phyloP scores from a whole-genome alignment of 257 asterid genomes.

The Orobanche coerulescens region DNA sequence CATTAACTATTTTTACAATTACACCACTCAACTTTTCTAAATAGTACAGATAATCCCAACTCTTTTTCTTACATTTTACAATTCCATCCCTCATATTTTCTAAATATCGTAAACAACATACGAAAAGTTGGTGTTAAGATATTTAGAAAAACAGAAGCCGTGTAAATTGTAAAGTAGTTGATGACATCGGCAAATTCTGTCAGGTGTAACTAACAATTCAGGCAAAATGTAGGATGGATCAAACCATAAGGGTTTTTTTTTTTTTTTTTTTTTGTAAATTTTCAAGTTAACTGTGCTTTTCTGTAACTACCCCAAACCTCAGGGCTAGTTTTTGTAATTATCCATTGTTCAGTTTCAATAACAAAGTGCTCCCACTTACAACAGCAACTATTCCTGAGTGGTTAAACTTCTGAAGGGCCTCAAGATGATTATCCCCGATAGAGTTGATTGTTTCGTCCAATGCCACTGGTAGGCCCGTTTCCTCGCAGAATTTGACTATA shows the following conservation, averaged over 20 bases:
- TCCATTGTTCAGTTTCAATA: neutral
- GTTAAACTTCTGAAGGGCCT: conserved; percentile 52
- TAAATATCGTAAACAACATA: neutral
- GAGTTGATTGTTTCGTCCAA: conserved; percentile 79
- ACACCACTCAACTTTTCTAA: neutral
- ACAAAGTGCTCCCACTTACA: conserved; percentile 37
- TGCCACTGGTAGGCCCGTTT: conserved; percentile 87
- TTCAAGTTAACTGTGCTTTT: no score
- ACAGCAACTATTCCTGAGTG: conserved; percentile 73
- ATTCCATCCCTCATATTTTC: no score
- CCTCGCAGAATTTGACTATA: conserved; percentile 70
- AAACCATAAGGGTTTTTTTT: no score
- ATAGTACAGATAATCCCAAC: neutral
- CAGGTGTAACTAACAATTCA: no score
- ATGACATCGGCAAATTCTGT: neutral
- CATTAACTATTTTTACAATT: no score
- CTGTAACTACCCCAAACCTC: neutral
- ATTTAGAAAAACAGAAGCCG: neutral
- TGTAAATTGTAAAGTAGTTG: neutral
- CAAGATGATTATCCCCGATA: conserved; percentile 38
- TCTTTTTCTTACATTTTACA: neutral
- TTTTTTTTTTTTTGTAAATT: neutral
- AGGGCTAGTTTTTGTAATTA: neutral
- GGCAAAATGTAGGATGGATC: no score
- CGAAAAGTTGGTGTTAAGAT: neutral